Evolutionary conservation across 2,329 filamentous ascomycete species (phyloP).

Genomic region (Aspergillus sp.): DNA sequence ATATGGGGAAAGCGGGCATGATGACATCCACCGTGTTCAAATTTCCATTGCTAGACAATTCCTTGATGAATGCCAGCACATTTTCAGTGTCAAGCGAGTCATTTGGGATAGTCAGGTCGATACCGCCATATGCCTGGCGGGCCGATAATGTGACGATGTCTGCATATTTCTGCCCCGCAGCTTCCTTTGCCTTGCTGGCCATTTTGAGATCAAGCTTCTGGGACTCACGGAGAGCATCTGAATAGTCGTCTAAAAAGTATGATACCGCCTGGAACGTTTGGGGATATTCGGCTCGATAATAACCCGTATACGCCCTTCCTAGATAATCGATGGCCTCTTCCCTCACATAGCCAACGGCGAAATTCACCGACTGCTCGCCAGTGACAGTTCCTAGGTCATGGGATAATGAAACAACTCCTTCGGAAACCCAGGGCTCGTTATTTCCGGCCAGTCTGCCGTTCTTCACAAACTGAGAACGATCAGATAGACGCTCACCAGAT

Average conservation of each 20-base stretch:
- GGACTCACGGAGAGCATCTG: constrained; percentile 30
- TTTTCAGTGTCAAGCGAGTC: constrained; percentile 26
- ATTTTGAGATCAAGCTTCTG: constrained; percentile 27
- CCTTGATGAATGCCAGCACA: constrained; percentile 38
- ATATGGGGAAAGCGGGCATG: constrained; percentile 39
- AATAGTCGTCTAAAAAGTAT: constrained; percentile 39
- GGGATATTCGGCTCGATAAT: constrained; percentile 33
- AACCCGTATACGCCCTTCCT: constrained; percentile 35
- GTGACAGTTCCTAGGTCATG: constrained; percentile 35
- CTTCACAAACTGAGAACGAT: constrained; percentile 27
- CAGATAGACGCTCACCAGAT: constrained; percentile 21
- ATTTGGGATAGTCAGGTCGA: constrained; percentile 35
- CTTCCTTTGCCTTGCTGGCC: constrained; percentile 19
- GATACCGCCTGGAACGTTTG: constrained; percentile 29
- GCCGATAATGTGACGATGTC: constrained; percentile 38
- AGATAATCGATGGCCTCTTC: constrained; percentile 39
- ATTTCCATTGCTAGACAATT: constrained; percentile 41
- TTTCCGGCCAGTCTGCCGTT: constrained; percentile 24
- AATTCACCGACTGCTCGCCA: constrained; percentile 27
- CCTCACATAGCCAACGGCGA: constrained; percentile 39
- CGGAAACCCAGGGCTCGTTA: constrained; percentile 19
- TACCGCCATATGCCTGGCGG: constrained; percentile 38
- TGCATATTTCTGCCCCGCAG: constrained; percentile 35
- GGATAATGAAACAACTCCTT: constrained; percentile 31
- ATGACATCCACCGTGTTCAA: constrained; percentile 42